Evolutionary conservation across 2,329 filamentous ascomycete genomes (phyloP).

Genomic region (Cladosporium oxysporum): DNA sequence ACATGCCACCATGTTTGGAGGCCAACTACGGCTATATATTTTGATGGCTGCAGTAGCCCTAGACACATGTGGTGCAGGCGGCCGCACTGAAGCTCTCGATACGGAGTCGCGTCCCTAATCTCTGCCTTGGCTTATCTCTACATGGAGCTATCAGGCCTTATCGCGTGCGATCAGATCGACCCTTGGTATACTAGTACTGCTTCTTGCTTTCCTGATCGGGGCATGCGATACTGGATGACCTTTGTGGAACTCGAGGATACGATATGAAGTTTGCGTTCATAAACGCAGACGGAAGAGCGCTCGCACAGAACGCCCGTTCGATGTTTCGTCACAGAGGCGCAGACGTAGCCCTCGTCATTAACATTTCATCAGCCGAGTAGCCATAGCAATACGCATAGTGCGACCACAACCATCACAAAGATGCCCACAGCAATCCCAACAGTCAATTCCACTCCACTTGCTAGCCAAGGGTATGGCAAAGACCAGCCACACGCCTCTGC

Average conservation of each 20-base stretch:
- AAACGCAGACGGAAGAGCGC: background rate
- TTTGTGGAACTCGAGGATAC: background rate
- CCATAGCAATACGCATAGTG: background rate
- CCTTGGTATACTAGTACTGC: background rate
- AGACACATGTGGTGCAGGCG: background rate
- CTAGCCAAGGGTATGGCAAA: background rate
- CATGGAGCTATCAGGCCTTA: background rate
- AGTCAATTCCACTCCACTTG: background rate
- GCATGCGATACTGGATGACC: background rate
- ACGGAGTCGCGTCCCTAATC: background rate
- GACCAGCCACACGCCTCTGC: background rate
- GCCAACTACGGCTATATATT: background rate
- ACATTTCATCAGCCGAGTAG: background rate
- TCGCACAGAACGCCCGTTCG: background rate
- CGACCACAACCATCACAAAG: background rate
- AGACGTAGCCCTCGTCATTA: background rate
- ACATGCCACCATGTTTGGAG: background rate
- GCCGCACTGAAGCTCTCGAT: slow-evolving; percentile 4
- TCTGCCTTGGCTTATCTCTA: background rate
- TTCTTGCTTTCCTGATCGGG: background rate
- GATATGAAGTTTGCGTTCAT: background rate
- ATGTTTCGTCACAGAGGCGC: background rate
- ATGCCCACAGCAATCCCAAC: background rate
- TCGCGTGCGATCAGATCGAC: background rate
- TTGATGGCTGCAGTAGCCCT: background rate